These are phyloP conservation scores for Magnusiomyces fungicola DNA, from an alignment of 1,139 yeast species.

Conservation along the genomic window DNA sequence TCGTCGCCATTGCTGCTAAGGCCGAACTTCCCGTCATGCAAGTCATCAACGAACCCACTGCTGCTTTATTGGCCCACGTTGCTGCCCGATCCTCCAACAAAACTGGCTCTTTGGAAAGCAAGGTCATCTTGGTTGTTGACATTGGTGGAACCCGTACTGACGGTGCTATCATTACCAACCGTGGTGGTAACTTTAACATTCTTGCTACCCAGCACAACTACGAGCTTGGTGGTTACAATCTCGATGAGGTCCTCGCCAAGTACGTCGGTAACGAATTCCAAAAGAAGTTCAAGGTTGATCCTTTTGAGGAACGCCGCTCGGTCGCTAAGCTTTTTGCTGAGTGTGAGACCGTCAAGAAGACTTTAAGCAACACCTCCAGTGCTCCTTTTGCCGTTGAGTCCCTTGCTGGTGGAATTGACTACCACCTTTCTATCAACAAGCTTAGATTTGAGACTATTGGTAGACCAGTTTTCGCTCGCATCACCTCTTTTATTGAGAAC, in stretches of 20 bases:
- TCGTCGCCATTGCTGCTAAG: conserved; percentile 53
- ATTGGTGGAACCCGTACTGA: conserved; percentile 96
- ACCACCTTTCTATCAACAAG: conserved; percentile 88
- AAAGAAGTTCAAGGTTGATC: conserved; percentile 77
- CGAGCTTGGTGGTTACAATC: conserved; percentile 79
- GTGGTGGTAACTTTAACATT: conserved; percentile 90
- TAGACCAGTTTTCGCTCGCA: conserved; percentile 66
- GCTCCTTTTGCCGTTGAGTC: conserved; percentile 94
- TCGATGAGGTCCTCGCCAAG: conserved; percentile 75
- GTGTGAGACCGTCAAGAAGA: conserved; percentile 79
- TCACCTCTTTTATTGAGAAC: conserved; percentile 68
- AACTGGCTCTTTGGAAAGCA: conserved; percentile 60
- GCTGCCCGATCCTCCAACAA: conserved; percentile 31
- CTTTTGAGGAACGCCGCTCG: conserved; percentile 75
- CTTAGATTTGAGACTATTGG: conserved; percentile 87
- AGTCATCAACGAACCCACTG: conserved; percentile 86
- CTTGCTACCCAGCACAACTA: conserved; percentile 80
- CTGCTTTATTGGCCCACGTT: conserved; percentile 80
- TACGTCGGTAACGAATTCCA: conserved; percentile 89
- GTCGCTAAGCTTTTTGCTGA: conserved; percentile 83
- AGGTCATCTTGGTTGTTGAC: conserved; percentile 86
- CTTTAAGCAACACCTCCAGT: conserved; percentile 81
- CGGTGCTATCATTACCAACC: conserved; percentile 86
- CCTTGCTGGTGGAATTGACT: conserved; percentile 88
- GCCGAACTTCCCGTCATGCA: conserved; percentile 81